Percentiles rank a stretch among this genome's conserved stretches.
Conservation (phyloP, 495 filamentous ascomycete genomes). For the Ascodesmis nigricans region DNA sequence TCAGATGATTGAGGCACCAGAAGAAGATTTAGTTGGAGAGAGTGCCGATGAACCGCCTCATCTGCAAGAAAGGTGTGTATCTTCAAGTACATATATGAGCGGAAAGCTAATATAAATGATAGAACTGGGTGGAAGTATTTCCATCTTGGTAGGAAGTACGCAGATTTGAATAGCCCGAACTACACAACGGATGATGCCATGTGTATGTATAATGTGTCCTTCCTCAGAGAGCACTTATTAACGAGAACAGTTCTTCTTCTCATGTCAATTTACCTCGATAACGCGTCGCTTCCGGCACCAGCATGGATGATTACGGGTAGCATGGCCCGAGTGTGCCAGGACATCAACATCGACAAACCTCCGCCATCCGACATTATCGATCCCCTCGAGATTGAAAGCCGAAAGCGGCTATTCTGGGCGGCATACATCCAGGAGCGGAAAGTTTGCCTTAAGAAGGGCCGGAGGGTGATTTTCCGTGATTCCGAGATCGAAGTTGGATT, state of each 20-base stretch:
- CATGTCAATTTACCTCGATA: conserved; percentile 20
- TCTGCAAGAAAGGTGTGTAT: conserved; percentile 15
- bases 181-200: conserved; percentile 20
- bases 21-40: conserved; percentile 11
- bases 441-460: conserved; percentile 14
- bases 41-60: conserved; percentile 3
- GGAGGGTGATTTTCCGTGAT: conserved; percentile 16
- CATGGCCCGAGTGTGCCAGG: conserved; percentile 19
- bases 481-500: conserved; percentile 17
- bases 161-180: conserved; percentile 16
- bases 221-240: too few species aligned
- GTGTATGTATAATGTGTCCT: conserved; percentile 7
- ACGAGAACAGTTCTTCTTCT: conserved; percentile 14
- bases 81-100: not conserved
- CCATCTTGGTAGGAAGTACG: conserved; percentile 16
- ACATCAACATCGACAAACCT: conserved; percentile 16
- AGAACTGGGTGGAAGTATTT: conserved; percentile 22
- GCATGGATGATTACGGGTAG: conserved; percentile 20
- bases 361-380: conserved; percentile 12
- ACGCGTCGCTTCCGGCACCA: conserved; percentile 20
- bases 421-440: conserved; percentile 21
- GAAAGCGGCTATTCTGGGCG: conserved; percentile 20
- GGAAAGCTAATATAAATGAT: conserved; percentile 1
- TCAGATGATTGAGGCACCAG: conserved; percentile 15
- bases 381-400: conserved; percentile 12